Evolutionary conservation across 768 basidiomycete species (phyloP).

Genomic region (Serendipita sp.): DNA sequence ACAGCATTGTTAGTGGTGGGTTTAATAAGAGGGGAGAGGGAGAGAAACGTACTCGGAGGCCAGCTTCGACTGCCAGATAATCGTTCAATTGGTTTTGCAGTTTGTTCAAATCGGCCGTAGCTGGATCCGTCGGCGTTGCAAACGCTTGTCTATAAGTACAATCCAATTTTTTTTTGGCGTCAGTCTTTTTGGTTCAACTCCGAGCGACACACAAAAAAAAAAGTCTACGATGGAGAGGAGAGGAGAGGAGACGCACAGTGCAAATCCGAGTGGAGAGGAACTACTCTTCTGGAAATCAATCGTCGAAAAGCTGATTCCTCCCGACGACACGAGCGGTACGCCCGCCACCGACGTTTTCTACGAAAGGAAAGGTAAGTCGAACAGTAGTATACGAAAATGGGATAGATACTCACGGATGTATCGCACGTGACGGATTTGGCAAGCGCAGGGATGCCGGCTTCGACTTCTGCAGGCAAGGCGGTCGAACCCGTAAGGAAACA

Average conservation of each 20-base stretch:
- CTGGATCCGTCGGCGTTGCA: constrained; percentile 5
- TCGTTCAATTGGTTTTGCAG: constrained; percentile 12
- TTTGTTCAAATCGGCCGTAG: constrained; percentile 5
- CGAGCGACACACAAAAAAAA: too few species aligned
- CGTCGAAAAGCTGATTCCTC: constrained; percentile 7
- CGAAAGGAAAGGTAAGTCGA: too few species aligned
- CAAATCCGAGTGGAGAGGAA: constrained; percentile 9
- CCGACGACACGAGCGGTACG: constrained; percentile 8
- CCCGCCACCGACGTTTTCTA: constrained; percentile 6
- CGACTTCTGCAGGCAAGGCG: constrained; percentile 9
- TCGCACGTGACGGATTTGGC: background rate
- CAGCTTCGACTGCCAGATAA: constrained; percentile 12
- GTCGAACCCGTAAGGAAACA: constrained; percentile 9
- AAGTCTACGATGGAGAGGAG: too few species aligned
- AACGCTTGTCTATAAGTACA: background rate
- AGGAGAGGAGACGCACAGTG: background rate
- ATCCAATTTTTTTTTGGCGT: too few species aligned
- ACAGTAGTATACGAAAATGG: background rate
- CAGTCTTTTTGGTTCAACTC: too few species aligned
- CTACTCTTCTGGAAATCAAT: constrained; percentile 10
- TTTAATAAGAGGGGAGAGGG: too few species aligned
- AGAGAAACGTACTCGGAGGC: constrained; percentile 6
- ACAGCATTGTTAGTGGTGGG: background rate
- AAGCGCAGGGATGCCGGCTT: background rate
- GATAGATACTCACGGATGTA: background rate